These are phyloP conservation scores for Alternaria incomplexa DNA, from an alignment of 2,329 filamentous ascomycete genomes.

Conservation along the genomic window DNA sequence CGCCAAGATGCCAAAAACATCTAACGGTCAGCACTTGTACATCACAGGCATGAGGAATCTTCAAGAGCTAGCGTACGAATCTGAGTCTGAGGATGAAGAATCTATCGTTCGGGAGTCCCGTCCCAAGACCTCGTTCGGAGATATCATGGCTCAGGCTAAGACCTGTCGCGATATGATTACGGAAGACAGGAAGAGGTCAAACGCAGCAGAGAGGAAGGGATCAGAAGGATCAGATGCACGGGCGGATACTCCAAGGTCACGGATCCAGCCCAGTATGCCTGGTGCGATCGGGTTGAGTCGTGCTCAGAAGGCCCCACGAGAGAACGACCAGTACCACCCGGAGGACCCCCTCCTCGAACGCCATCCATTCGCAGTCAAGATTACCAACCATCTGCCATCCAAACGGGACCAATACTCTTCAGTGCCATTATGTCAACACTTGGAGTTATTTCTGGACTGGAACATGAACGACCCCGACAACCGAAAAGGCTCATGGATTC, in stretches of 20 bases:
- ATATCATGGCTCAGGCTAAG: neutral
- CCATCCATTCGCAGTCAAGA: neutral
- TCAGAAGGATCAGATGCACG: neutral
- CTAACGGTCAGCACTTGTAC: neutral
- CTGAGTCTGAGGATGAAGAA: neutral
- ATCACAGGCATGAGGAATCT: neutral
- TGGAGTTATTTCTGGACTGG: conserved; percentile 8
- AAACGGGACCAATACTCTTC: neutral
- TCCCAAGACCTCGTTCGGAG: neutral
- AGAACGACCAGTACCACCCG: neutral
- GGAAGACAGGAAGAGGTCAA: neutral
- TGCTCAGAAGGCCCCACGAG: neutral
- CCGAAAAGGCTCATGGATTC: conserved; percentile 4
- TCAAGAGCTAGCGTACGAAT: neutral
- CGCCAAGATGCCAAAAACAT: neutral
- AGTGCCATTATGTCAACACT: conserved; percentile 5
- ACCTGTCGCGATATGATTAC: neutral
- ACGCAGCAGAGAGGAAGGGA: neutral
- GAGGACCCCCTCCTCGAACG: neutral
- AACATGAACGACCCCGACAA: conserved; percentile 6
- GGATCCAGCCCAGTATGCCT: neutral
- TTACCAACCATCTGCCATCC: neutral
- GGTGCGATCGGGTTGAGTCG: neutral
- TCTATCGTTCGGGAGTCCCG: neutral
- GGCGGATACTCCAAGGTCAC: neutral